These are phyloP conservation scores for Afroboletus lepidellus DNA, from an alignment of 1,284 basidiomycete species.

Conservation along the genomic window DNA sequence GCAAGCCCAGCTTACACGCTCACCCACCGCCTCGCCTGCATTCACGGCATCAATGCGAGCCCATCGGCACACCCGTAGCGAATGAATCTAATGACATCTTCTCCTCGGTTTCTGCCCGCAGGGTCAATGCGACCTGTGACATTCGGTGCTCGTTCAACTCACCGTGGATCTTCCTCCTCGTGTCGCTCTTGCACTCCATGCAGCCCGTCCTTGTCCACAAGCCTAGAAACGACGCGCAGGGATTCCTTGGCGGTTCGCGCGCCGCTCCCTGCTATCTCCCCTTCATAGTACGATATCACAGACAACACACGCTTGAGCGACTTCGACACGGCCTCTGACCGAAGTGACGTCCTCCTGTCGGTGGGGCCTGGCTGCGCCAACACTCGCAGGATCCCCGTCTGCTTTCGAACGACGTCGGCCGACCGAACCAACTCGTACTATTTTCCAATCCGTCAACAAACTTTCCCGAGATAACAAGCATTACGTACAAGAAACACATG, in stretches of 20 bases:
- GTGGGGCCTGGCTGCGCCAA: constrained; percentile 34
- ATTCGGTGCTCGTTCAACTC: constrained; percentile 28
- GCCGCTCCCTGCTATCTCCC: constrained; percentile 45
- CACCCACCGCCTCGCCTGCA: constrained; percentile 2
- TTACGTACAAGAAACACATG: constrained; percentile 60
- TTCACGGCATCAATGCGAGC: constrained; percentile 52
- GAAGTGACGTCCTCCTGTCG: constrained; percentile 22
- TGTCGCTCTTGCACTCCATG: constrained; percentile 38
- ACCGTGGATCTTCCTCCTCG: constrained; percentile 45
- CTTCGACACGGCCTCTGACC: constrained; percentile 34
- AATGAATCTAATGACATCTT: constrained; percentile 55
- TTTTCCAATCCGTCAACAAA: constrained; percentile 1
- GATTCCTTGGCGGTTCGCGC: constrained; percentile 49
- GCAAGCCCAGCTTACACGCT: constrained; percentile 19
- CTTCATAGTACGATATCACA: constrained; percentile 49
- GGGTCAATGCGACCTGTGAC: constrained; percentile 18
- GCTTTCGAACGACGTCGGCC: constrained; percentile 46
- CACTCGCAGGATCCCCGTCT: constrained; percentile 42
- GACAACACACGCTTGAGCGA: constrained; percentile 44
- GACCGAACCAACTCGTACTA: constrained; percentile 67
- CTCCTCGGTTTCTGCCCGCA: constrained; percentile 39
- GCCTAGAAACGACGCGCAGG: constrained; percentile 50
- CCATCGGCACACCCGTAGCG: constrained; percentile 53
- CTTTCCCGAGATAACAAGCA: constrained; percentile 8
- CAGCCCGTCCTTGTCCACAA: constrained; percentile 61